Percentiles rank a stretch among this genome's conserved stretches.
Evolutionary conservation across 2,329 filamentous ascomycete genomes (phyloP).

Genomic region (Akanthomyces dipterigenus): DNA sequence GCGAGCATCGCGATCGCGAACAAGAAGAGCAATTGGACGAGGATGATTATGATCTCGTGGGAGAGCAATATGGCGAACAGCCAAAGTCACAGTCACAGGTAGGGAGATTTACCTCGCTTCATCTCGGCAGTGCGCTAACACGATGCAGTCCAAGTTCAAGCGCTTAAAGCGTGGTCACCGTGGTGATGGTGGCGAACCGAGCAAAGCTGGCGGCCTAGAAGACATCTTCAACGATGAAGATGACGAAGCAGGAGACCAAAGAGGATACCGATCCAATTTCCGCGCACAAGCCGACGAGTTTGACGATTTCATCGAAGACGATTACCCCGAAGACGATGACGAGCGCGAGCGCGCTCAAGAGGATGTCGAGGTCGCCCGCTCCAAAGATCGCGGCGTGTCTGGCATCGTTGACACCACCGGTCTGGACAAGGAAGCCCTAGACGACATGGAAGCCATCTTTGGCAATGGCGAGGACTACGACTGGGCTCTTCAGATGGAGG

Average conservation of each 20-base stretch:
- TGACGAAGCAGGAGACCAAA: constrained; percentile 58
- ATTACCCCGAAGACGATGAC: constrained; percentile 81
- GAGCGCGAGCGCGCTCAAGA: constrained; percentile 70
- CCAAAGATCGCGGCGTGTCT: constrained; percentile 62
- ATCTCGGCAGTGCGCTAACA: constrained; percentile 16
- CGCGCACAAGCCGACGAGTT: constrained; percentile 70
- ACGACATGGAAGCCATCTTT: constrained; percentile 95
- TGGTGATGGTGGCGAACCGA: constrained; percentile 60
- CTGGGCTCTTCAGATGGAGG: constrained; percentile 86
- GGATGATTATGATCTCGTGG: constrained; percentile 92
- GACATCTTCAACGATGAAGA: constrained; percentile 97
- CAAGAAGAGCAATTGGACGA: constrained; percentile 88
- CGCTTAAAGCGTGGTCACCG: constrained; percentile 88
- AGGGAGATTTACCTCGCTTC: constrained; percentile 24
- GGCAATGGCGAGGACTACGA: constrained; percentile 93
- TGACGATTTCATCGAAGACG: constrained; percentile 95
- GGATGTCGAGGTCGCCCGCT: constrained; percentile 81
- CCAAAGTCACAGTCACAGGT: constrained; percentile 64
- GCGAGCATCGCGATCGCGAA: constrained; percentile 67
- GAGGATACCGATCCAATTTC: constrained; percentile 45
- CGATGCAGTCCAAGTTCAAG: constrained; percentile 77
- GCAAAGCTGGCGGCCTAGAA: constrained; percentile 66
- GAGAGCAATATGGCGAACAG: constrained; percentile 62
- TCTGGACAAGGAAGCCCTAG: constrained; percentile 83
- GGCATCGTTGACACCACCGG: constrained; percentile 73